A percentile compares a stretch with the other conserved stretches of the same genome.
Evolutionary conservation across 176 grass and related monocot species (phyloP).

Genomic region (Lolium rigidum): DNA sequence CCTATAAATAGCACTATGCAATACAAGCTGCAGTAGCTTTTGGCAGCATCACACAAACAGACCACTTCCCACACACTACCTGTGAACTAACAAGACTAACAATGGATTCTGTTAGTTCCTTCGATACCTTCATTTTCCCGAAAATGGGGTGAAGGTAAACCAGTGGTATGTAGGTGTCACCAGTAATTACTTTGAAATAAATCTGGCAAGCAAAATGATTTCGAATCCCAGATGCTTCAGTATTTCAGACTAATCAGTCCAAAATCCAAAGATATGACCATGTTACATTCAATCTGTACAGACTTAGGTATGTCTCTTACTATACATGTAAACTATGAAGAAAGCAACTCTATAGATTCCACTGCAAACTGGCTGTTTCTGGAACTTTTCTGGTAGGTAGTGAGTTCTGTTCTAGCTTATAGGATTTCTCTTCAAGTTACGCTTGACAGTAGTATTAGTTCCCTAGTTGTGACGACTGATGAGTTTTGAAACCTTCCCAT

Average conservation of each 20-base stretch:
- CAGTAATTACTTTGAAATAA: not conserved
- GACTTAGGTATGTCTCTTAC: not conserved
- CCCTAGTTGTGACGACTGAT: not conserved
- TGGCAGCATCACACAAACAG: too few species aligned
- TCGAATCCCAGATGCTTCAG: not conserved
- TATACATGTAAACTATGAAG: not conserved
- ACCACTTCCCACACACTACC: too few species aligned
- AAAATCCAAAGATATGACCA: not conserved
- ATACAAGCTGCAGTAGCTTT: too few species aligned
- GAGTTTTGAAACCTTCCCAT: not conserved
- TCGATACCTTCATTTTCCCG: not conserved
- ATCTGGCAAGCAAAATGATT: not conserved
- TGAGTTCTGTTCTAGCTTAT: not conserved
- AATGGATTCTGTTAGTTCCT: not conserved
- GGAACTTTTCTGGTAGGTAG: not conserved
- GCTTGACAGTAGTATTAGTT: not conserved
- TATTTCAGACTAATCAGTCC: not conserved
- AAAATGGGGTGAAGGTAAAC: constrained; percentile 1
- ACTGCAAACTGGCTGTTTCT: not conserved
- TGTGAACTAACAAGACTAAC: too few species aligned
- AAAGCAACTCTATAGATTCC: not conserved
- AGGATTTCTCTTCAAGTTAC: not conserved
- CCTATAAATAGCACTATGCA: too few species aligned
- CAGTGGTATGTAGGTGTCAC: not conserved
- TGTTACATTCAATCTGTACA: not conserved